phyloP scores from a whole-genome alignment of 345 rosid genomes.

The Firmiana major region DNA sequence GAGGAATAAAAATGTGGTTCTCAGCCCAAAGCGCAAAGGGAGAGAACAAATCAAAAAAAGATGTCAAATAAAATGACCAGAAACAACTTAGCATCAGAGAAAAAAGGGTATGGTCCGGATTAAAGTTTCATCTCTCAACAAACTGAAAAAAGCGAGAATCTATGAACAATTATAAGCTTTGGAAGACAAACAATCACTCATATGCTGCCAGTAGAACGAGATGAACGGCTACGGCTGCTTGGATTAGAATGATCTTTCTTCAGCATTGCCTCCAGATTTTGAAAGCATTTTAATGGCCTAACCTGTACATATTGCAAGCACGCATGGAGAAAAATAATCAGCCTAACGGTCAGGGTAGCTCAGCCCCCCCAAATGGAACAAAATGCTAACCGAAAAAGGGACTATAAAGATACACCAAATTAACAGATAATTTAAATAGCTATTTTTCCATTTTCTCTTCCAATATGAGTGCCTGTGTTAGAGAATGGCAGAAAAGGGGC shows the following conservation, averaged over 20 bases:
- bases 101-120: background rate
- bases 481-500: background rate
- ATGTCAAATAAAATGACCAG: background rate
- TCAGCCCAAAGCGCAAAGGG: slow-evolving; percentile 19
- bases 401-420: background rate
- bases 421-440: background rate
- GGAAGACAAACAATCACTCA: slow-evolving; percentile 12
- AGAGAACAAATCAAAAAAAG: background rate
- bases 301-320: slow-evolving; percentile 36
- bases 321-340: background rate
- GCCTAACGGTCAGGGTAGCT: background rate
- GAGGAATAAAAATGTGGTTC: background rate
- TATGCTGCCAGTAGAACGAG: slow-evolving; percentile 45
- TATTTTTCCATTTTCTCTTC: background rate
- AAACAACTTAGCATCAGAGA: background rate
- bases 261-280: slow-evolving; percentile 53
- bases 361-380: background rate
- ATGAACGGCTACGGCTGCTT: slow-evolving; percentile 49
- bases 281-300: slow-evolving; percentile 73
- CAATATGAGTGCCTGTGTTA: background rate
- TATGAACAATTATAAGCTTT: too few species aligned
- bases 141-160: background rate
- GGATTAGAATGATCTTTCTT: slow-evolving; percentile 59
- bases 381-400: background rate
- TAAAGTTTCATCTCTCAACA: background rate